Evolutionary conservation across 768 basidiomycete species (phyloP), one percentile per base, ranked within the genome.

Genomic region (Russula sp.): DNA sequence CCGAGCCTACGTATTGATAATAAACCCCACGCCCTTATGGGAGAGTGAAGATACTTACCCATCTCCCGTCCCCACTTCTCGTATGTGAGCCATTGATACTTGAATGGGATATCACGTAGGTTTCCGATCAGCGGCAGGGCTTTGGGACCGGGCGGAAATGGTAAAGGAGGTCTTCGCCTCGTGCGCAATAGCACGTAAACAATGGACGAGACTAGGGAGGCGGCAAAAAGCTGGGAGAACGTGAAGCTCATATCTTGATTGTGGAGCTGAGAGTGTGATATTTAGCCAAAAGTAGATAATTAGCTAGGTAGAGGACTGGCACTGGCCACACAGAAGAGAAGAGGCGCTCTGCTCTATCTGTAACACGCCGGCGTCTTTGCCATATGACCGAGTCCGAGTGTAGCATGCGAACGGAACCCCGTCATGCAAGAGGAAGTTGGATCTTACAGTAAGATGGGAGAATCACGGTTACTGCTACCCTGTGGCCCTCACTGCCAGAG

Each of bases 81-180:
- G 60, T 61, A 70, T 14, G 54, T 36, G 3, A 66, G 35, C 61
- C 65, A 70, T 13, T 55, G 43, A n/a, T 60, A 64, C 20, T 48
- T n/a, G n/a, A 38, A 38, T 6, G 69, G 69, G 10, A 70, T 20
- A 39, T 70, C 59, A 32, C 57, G 59, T 18, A 64, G 59, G 60
- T 65, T 70, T 38, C 67, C 68, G 18, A 70, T 56, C 10, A 69
- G 18, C 8, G 69, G 69, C 7, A 67, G 56, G 20, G 45, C 53
- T 32, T 60, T 56, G 16, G 69, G 69, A 11, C 69, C 69, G 7
- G 66, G 67, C 6, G 69, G 69, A 25, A 35, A 53, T 3, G 64
- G 60, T 6, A 49, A 34, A 29, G 46, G 41, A 29, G 32, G 16
- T 18, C 25, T 39, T 58, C 14, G 49, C 36, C 49, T 58, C 39